Base-by-base conservation (phyloP, 2,329 filamentous ascomycete species). In the Drechslerella stenobrocha region DNA sequence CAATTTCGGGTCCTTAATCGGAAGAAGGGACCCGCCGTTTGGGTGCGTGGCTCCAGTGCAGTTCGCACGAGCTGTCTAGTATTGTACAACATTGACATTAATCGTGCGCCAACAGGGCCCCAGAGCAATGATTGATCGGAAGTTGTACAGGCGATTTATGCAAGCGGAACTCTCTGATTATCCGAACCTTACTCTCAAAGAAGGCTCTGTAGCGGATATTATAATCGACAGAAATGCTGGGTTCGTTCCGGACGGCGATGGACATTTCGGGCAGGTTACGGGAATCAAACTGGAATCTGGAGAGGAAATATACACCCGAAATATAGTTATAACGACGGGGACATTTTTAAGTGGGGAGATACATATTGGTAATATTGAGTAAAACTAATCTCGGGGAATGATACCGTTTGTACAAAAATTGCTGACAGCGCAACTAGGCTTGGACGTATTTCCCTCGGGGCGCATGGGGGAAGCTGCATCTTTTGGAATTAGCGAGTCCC, bases 311-410 rank as follows among this genome's bases (percentile, higher is more conserved):
- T 82, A 85, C 1, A 89, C 92, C 0, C 84, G 82, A 46, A 86
- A 87, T 69, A 91, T 97, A 32, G 83, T 98, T 22, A 96, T 98
- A 72, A 97, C 93, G 0, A 98, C 93, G 0, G 93, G 93, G 0
- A 98, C 93, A 0, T 98, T 98, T 74, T 78, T 98, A 3, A 88
- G 92, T 8, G 93, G 91, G 15, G 93, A 98, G 77, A 98, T 98
- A 70, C 93, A 98, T 73, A 95, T 98, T 69, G 64, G 64, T 63
- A 45, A 8, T 24, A n/a, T n/a, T n/a, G n/a, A n/a, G n/a, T n/a
- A n/a, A n/a, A n/a, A n/a, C n/a, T n/a, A n/a, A n/a, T n/a, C n/a
- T n/a, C n/a, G n/a, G n/a, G n/a, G n/a, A n/a, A n/a, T n/a, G n/a
- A n/a, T n/a, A n/a, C n/a, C n/a, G n/a, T n/a, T n/a, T n/a, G n/a